phyloP scores from a whole-genome alignment of 306 rosid genomes.

The Cucumis hystrix region DNA sequence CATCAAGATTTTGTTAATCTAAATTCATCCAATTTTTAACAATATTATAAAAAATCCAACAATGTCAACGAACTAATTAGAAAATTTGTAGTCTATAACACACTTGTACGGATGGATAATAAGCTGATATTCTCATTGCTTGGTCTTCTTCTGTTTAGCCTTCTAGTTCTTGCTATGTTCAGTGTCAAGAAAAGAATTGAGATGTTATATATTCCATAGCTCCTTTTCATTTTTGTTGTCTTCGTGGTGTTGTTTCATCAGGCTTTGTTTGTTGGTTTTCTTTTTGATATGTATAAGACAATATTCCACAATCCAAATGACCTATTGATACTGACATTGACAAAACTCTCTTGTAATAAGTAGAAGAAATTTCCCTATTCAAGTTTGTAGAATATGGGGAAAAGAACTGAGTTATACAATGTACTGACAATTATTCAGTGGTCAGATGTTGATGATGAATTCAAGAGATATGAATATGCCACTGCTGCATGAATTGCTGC shows the following conservation, averaged over 20 bases:
- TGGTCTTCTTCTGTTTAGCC: not conserved
- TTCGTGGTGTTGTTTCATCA: not conserved
- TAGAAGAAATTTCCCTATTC: not conserved
- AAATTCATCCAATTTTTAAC: too few relatives aligned
- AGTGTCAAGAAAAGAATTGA: not conserved
- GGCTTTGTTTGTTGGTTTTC: not conserved
- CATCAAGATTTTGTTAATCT: too few relatives aligned
- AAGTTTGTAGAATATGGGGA: not conserved
- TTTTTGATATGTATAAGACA: not conserved
- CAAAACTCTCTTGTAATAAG: not conserved
- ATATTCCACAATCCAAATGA: not conserved
- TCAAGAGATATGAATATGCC: conserved; percentile 51
- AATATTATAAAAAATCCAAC: too few relatives aligned
- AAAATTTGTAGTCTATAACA: too few relatives aligned
- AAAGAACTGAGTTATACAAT: not conserved
- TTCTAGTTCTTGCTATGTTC: not conserved
- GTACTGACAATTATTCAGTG: not conserved
- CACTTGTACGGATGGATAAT: too few relatives aligned
- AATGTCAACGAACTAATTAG: too few relatives aligned
- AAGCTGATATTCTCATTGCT: not conserved
- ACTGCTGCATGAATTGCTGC: conserved; percentile 84
- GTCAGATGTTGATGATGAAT: conserved; percentile 22
- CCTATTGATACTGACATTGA: not conserved
- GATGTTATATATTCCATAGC: not conserved
- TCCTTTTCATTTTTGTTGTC: not conserved